Evolutionary conservation across 306 rosid species (phyloP).

Genomic region (Corylus avellana): DNA sequence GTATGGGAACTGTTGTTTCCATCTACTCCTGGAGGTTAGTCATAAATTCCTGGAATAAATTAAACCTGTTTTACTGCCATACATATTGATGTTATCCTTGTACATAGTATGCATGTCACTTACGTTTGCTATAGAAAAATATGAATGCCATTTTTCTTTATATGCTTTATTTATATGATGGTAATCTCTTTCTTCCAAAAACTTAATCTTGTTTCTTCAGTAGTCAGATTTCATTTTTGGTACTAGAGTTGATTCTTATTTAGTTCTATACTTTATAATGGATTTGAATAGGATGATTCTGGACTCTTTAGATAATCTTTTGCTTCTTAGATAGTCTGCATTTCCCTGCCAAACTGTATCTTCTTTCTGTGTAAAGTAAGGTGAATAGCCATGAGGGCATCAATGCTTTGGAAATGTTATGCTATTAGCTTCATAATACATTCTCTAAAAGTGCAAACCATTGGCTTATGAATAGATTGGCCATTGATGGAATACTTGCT

Average conservation of each 20-base stretch:
- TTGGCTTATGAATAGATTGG: not conserved
- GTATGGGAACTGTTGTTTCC: slow-evolving; percentile 77
- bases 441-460: not conserved
- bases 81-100: not conserved
- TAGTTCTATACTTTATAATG: not conserved
- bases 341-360: not conserved
- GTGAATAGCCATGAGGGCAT: not conserved
- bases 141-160: not conserved
- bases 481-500: not conserved
- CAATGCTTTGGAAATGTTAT: not conserved
- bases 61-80: slow-evolving; percentile 10
- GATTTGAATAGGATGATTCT: not conserved
- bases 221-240: no score
- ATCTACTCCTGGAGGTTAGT: slow-evolving; percentile 51
- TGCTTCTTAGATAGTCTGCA: not conserved
- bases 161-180: not conserved
- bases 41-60: slow-evolving; percentile 1
- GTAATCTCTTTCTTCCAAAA: not conserved
- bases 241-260: not conserved
- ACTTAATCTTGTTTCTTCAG: not conserved
- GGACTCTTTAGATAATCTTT: not conserved
- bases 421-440: not conserved
- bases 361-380: not conserved
- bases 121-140: not conserved
- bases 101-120: not conserved